Base-by-base conservation (phyloP, 2,329 filamentous ascomycete genomes). In the Botrytis fabae region DNA sequence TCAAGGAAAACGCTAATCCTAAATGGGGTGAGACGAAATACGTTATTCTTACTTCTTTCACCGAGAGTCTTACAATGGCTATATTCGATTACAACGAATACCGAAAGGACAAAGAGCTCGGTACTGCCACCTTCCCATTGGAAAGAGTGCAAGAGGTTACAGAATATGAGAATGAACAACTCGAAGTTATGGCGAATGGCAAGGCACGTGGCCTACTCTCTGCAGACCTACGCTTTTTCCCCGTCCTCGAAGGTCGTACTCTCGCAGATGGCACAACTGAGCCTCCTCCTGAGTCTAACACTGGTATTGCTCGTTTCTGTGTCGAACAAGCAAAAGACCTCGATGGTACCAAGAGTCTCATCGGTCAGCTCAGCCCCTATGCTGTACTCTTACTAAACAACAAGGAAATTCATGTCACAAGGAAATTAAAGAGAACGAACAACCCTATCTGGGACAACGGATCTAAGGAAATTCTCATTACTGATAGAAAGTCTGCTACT, bases 21-120 rank as follows among this genome's bases (percentile, higher is more conserved):
- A 89, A 92, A 78, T 99, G 96, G 96, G 97, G 96, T 79, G 95
- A 99, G 83, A 99, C 96, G 0, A 90, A 98, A 80, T 98, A 98
- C 81, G 90, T 98, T 78, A 96, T 99, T 76, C 87, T 99, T 77
- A 97, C 94, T 1, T 97, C 94, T 6, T 92, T 97, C 80, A 93
- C 92, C 73, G 96, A 99, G 81, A 88, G 92, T 42, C 86, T 99
- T 72, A 96, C 95, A 35, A 87, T 99, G 72, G 90, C 92, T 72
- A 82, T 97, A 44, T 97, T 91, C 79, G 96, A 99, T 82, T 98
- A 91, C 87, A 99, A 99, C 79, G 96, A 98, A 73, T 93, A 93
- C 82, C 91, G 96, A 77, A 99, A 98, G 84, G 95, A 98, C 84
- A 98, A 98, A 84, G 94, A 98, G 81, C 88, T 99, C 65, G 96